These are phyloP conservation scores for Candida germanica DNA, from an alignment of 805 yeast genomes.

Conservation along the genomic window DNA sequence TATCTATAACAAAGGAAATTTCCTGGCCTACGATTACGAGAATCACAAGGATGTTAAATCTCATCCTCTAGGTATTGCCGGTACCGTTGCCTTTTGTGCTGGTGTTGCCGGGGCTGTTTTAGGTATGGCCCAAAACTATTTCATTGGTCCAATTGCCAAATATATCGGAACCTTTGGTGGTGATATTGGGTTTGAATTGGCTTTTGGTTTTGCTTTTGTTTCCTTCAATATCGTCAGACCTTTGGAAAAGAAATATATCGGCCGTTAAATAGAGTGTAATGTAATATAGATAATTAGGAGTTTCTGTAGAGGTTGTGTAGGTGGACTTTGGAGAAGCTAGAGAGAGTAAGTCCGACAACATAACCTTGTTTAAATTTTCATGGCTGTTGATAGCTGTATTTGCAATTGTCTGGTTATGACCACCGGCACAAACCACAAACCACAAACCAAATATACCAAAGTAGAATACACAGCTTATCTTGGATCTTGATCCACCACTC, in stretches of 20 bases:
- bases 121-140: conserved; percentile 90
- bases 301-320: too few relatives aligned
- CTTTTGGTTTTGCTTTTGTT: conserved; percentile 61
- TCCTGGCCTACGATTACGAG: conserved; percentile 57
- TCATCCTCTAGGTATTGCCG: conserved; percentile 78
- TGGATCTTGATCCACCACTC: too few relatives aligned
- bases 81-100: conserved; percentile 70
- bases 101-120: conserved; percentile 84
- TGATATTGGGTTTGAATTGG: conserved; percentile 84
- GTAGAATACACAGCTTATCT: too few relatives aligned
- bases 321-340: too few relatives aligned
- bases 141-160: conserved; percentile 63
- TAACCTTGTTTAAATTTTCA: too few relatives aligned
- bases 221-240: conserved; percentile 58
- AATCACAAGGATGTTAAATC: conserved; percentile 55
- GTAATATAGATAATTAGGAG: not conserved
- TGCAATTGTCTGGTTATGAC: too few relatives aligned
- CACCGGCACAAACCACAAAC: too few relatives aligned
- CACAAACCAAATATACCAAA: too few relatives aligned
- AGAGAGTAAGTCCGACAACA: too few relatives aligned
- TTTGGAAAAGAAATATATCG: conserved; percentile 62
- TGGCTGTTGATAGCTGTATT: too few relatives aligned
- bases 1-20: conserved; percentile 64
- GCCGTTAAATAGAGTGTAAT: conserved; percentile 25
- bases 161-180: conserved; percentile 70